These are phyloP conservation scores for Pseudomassariella vexata DNA, from an alignment of 2,329 filamentous ascomycete genomes.

Conservation along the genomic window DNA sequence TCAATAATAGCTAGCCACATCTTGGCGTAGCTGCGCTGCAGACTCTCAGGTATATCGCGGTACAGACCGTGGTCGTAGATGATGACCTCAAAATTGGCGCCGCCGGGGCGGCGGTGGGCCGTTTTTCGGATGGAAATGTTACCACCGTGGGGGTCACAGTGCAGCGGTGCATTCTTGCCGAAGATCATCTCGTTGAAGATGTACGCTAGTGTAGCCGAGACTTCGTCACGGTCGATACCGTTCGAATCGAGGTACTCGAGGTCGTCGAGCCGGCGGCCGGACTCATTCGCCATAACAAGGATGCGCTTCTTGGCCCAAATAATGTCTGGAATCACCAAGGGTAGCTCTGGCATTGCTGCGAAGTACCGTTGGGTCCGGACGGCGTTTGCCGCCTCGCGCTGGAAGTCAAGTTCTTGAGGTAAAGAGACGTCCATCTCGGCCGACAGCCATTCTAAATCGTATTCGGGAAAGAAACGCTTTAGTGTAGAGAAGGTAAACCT, in stretches of 20 bases:
- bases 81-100: slow-evolving; percentile 86
- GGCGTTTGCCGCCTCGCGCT: slow-evolving; percentile 80
- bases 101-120: slow-evolving; percentile 43
- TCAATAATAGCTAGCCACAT: slow-evolving; percentile 97
- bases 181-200: slow-evolving; percentile 99
- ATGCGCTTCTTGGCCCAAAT: slow-evolving; percentile 86
- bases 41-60: slow-evolving; percentile 73
- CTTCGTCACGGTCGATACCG: slow-evolving; percentile 88
- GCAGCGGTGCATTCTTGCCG: slow-evolving; percentile 76
- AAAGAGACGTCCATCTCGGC: slow-evolving; percentile 88
- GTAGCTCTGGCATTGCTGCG: slow-evolving; percentile 63
- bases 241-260: slow-evolving; percentile 79
- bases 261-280: slow-evolving; percentile 83
- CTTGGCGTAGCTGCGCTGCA: slow-evolving; percentile 87
- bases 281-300: slow-evolving; percentile 90
- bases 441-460: slow-evolving; percentile 93
- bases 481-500: slow-evolving; percentile 83
- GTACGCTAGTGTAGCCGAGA: slow-evolving; percentile 80
- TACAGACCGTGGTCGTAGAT: slow-evolving; percentile 97
- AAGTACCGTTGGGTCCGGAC: slow-evolving; percentile 77
- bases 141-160: slow-evolving; percentile 95
- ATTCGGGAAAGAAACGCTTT: slow-evolving; percentile 93
- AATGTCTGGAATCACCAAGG: slow-evolving; percentile 83
- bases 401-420: slow-evolving; percentile 87
- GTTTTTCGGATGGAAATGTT: slow-evolving; percentile 91